These are phyloP conservation scores for Aspergillus amoenus DNA, from an alignment of 2,329 filamentous ascomycete genomes.

Conservation along the genomic window DNA sequence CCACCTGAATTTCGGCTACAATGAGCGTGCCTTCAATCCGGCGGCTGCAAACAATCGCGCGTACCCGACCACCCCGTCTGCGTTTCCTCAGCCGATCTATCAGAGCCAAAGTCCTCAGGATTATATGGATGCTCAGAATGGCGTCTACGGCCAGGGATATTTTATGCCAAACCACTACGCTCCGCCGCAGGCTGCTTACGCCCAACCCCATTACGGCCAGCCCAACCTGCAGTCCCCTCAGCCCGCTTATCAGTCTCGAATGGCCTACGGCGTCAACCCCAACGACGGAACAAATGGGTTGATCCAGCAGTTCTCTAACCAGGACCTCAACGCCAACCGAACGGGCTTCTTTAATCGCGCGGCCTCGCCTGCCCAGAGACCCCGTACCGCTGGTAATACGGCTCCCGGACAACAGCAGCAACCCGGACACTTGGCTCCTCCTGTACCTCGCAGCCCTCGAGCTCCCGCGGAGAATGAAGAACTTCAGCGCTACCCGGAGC, in stretches of 20 bases:
- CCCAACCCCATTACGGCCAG: slow-evolving; percentile 53
- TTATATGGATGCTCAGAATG: slow-evolving; percentile 55
- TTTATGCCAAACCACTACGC: slow-evolving; percentile 63
- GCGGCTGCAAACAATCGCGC: slow-evolving; percentile 61
- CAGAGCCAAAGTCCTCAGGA: slow-evolving; percentile 60
- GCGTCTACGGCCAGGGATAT: slow-evolving; percentile 51
- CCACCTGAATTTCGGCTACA: slow-evolving; percentile 53
- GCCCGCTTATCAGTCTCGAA: slow-evolving; percentile 52
- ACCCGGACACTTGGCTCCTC: slow-evolving; percentile 69
- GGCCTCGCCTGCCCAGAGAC: slow-evolving; percentile 70
- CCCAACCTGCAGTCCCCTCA: slow-evolving; percentile 57
- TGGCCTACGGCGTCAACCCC: slow-evolving; percentile 58
- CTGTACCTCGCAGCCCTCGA: slow-evolving; percentile 60
- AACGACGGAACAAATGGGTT: slow-evolving; percentile 88
- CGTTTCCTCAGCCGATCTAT: slow-evolving; percentile 89
- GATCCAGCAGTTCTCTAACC: slow-evolving; percentile 94
- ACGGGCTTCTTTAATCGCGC: slow-evolving; percentile 69
- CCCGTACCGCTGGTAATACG: slow-evolving; percentile 73
- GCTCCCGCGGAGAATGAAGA: slow-evolving; percentile 64
- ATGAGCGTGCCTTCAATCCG: slow-evolving; percentile 62
- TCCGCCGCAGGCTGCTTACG: slow-evolving; percentile 50
- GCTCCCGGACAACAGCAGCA: slow-evolving; percentile 55
- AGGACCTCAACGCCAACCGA: slow-evolving; percentile 79
- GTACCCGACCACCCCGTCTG: slow-evolving; percentile 88
- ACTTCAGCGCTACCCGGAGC: slow-evolving; percentile 76